Evolutionary conservation across 2,329 filamentous ascomycete genomes (phyloP), one percentile per base, ranked within the genome.

Genomic region (Aspergillus sp.): DNA sequence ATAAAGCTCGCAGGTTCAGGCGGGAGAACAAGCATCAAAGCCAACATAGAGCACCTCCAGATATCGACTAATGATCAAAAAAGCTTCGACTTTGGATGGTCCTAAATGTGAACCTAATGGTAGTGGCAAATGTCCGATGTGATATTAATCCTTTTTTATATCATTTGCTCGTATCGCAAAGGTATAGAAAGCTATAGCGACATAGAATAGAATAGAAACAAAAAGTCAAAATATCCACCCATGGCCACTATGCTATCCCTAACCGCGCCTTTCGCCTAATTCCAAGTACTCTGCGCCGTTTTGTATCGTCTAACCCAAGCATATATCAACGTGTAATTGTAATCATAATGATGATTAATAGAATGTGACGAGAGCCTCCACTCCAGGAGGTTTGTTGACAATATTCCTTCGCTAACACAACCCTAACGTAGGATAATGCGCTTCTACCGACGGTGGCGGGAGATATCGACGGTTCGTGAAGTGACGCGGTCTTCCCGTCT

Each of bases 1-100:
- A 85, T 84, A 79, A 86, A 43, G 82, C 84, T 57, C 83, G 90
- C 60, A 82, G 84, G 67, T 78, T 87, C 61, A 84, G 66, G 56
- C 67, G 69, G 53, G 65, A 72, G 31, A 61, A 54, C 46, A 68
- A 65, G 52, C 63, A 54, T 39, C 40, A 31, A 17, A 27, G 23
- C 12, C 48, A 39, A 17, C 43, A 33, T 35, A 48, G 45, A 21
- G 15, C 11, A 7, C 12, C 45, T 35, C 27, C 31, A 17, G 31
- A 27, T 48, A 48, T 19, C 24, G n/a, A 48, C 31, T 35, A 48
- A 21, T 48, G 15, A 31, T 46, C 24, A 23, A 53, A 31, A 39
- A 24, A 57, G 45, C n/a, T 7, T n/a, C 35, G 4, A 27, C 17
- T 19, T 35, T 37, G n/a, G 14, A 15, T 46, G 44, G 8, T 15